These are phyloP conservation scores for Chenopodium album DNA, from an alignment of 148 eudicot genomes.

Conservation along the genomic window DNA sequence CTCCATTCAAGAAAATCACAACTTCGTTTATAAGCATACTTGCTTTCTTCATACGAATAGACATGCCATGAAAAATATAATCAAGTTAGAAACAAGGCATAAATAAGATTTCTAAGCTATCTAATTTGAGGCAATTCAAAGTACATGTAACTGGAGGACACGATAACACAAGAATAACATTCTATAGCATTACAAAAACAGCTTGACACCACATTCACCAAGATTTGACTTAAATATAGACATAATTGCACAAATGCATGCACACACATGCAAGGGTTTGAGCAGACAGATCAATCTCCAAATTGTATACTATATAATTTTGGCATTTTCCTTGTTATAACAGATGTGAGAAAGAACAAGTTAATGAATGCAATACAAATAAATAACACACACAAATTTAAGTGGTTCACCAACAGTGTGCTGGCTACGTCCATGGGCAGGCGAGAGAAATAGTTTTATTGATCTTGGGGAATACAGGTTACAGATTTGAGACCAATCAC, in stretches of 20 bases:
- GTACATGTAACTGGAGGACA: neutral
- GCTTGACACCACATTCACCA: neutral
- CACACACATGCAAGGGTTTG: neutral
- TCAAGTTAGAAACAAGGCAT: neutral
- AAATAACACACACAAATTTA: too few species aligned
- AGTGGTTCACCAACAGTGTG: too few species aligned
- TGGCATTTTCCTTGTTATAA: neutral
- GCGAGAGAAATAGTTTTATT: too few species aligned
- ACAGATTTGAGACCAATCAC: too few species aligned
- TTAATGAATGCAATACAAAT: too few species aligned
- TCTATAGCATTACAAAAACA: neutral
- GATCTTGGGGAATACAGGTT: too few species aligned
- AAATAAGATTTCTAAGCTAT: neutral
- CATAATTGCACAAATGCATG: neutral
- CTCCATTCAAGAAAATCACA: conserved; percentile 1
- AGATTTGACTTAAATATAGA: neutral
- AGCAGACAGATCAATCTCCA: neutral
- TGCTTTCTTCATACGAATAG: neutral
- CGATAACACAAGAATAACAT: neutral
- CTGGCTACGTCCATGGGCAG: too few species aligned
- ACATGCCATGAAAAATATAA: neutral
- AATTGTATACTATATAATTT: neutral
- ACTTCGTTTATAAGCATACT: conserved; percentile 2
- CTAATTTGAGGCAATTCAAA: neutral
- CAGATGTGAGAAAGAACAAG: too few species aligned